A percentile compares a stretch with the other conserved stretches of the same genome.
These are phyloP conservation scores for Blastobotrys illinoisensis DNA, from an alignment of 1,139 yeast species.

Conservation along the genomic window DNA sequence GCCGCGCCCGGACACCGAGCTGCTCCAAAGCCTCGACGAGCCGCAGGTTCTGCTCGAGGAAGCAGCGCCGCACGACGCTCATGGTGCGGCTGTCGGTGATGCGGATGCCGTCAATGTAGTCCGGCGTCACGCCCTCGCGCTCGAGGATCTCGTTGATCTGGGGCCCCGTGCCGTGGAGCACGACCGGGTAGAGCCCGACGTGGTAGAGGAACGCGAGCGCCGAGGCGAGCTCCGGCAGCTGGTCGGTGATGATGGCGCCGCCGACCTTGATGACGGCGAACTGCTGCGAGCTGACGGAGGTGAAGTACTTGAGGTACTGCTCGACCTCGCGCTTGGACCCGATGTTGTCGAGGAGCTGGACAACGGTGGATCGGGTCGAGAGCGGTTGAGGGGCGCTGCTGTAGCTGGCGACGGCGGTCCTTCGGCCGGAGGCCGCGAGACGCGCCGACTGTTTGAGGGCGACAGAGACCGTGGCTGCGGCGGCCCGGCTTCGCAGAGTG, in stretches of 20 bases:
- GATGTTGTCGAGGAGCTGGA: slow-evolving; percentile 87
- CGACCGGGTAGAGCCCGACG: slow-evolving; percentile 94
- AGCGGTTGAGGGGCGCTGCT: slow-evolving; percentile 6
- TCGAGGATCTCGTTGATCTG: slow-evolving; percentile 93
- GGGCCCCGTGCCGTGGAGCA: slow-evolving; percentile 97
- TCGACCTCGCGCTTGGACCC: slow-evolving; percentile 98
- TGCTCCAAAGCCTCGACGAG: slow-evolving; percentile 93
- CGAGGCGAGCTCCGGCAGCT: slow-evolving; percentile 86
- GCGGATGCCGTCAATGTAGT: slow-evolving; percentile 92
- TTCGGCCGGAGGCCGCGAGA: neutral
- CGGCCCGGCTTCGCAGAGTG: slow-evolving; percentile 3
- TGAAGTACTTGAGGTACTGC: slow-evolving; percentile 91
- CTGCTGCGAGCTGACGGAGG: slow-evolving; percentile 88
- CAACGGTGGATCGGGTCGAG: slow-evolving; percentile 88
- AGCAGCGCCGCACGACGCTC: slow-evolving; percentile 93
- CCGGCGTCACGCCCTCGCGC: slow-evolving; percentile 92
- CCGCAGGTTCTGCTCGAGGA: slow-evolving; percentile 88
- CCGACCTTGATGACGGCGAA: slow-evolving; percentile 98
- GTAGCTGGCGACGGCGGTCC: slow-evolving; percentile 5
- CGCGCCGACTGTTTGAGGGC: slow-evolving; percentile 2
- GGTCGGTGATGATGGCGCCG: slow-evolving; percentile 96
- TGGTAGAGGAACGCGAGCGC: slow-evolving; percentile 94
- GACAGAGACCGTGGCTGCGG: neutral
- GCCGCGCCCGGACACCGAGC: slow-evolving; percentile 97
- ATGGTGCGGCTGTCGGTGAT: slow-evolving; percentile 92